Evolutionary conservation across 768 basidiomycete genomes (phyloP).

Genomic region (Pulveroboletus sp.): DNA sequence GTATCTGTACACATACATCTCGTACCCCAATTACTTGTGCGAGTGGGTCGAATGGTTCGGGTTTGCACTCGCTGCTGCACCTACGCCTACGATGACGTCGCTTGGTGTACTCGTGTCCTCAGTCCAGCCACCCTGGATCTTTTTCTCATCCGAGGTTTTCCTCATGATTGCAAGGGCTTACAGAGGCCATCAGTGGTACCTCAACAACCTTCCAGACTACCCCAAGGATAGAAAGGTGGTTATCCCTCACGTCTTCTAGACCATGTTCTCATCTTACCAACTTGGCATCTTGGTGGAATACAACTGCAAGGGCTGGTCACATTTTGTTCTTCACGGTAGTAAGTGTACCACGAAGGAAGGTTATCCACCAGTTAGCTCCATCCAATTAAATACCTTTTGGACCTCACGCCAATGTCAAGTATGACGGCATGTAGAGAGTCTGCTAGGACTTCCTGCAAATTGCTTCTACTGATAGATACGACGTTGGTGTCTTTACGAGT

Average conservation of each 20-base stretch:
- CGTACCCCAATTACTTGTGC: conserved; percentile 91
- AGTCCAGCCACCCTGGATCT: conserved; percentile 70
- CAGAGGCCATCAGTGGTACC: conserved; percentile 85
- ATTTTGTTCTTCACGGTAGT: neutral
- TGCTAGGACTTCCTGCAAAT: neutral
- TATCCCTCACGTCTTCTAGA: conserved; percentile 70
- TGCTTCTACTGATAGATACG: neutral
- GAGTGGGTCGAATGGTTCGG: conserved; percentile 96
- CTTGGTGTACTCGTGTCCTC: conserved; percentile 41
- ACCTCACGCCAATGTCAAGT: no score
- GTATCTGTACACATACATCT: conserved; percentile 68
- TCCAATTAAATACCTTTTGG: neutral
- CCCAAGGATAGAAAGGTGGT: conserved; percentile 72
- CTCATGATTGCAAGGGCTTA: conserved; percentile 80
- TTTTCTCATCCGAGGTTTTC: conserved; percentile 65
- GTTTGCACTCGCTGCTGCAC: conserved; percentile 72
- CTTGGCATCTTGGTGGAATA: neutral
- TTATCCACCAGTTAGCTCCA: neutral
- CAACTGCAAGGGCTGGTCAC: neutral
- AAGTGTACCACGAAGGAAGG: neutral
- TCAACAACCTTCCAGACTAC: conserved; percentile 71
- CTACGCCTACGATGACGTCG: conserved; percentile 35
- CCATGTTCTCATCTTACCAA: neutral
- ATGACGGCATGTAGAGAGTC: neutral
- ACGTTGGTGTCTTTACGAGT: neutral